phyloP scores from a whole-genome alignment of 208 protist species.

The Strigomonas culicis region DNA sequence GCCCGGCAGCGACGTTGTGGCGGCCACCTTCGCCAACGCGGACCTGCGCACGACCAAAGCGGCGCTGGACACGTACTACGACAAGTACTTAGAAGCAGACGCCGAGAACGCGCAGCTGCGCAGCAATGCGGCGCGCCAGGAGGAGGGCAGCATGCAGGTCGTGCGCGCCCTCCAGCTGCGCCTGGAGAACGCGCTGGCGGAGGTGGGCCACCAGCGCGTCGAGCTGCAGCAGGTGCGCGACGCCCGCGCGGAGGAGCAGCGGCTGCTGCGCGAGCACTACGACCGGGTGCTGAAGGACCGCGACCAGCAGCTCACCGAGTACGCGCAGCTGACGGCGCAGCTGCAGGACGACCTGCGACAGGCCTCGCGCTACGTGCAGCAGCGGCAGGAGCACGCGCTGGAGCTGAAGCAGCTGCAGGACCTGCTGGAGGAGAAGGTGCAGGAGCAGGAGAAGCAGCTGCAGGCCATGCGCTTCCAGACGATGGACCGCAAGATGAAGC shows the following conservation, averaged over 20 bases:
- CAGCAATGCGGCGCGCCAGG: slow-evolving; percentile 37
- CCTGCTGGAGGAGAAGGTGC: slow-evolving; percentile 46
- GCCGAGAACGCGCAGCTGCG: slow-evolving; percentile 53
- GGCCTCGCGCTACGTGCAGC: slow-evolving; percentile 46
- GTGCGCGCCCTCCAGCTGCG: slow-evolving; percentile 32
- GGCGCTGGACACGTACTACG: slow-evolving; percentile 40
- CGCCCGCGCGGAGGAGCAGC: slow-evolving; percentile 21
- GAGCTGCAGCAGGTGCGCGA: slow-evolving; percentile 38
- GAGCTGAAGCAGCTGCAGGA: slow-evolving; percentile 68
- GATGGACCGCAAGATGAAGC: slow-evolving; percentile 77
- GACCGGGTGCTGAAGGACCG: slow-evolving; percentile 50
- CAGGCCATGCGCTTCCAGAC: slow-evolving; percentile 70
- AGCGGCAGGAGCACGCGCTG: slow-evolving; percentile 55
- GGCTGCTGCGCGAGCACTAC: slow-evolving; percentile 39
- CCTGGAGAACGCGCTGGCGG: slow-evolving; percentile 33
- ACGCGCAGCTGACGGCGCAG: slow-evolving; percentile 34
- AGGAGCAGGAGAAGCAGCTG: slow-evolving; percentile 59
- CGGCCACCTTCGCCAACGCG: slow-evolving; percentile 53
- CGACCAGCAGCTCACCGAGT: slow-evolving; percentile 53
- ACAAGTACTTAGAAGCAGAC: slow-evolving; percentile 27
- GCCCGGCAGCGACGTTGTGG: slow-evolving; percentile 33
- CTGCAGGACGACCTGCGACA: slow-evolving; percentile 64
- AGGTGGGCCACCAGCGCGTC: slow-evolving; percentile 23
- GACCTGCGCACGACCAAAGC: slow-evolving; percentile 44
- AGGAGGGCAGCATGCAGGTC: slow-evolving; percentile 55